Conservation (phyloP, 306 rosid genomes). For the Mucuna pruriens region DNA sequence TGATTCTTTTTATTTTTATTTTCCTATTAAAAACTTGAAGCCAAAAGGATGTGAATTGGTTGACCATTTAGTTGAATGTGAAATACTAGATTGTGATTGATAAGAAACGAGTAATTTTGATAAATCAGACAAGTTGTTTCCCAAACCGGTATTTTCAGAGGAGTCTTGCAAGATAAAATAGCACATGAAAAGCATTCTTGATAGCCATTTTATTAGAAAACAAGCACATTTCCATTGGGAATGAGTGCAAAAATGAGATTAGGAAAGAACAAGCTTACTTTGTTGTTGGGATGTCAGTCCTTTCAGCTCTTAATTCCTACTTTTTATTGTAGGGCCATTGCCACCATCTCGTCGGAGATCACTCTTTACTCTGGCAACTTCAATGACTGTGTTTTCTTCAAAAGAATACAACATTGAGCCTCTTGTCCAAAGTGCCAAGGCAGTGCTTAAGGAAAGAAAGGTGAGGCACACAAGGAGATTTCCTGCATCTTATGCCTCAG, state of each 20-base stretch:
- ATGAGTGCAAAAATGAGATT: not conserved
- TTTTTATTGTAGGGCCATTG: conserved; percentile 64
- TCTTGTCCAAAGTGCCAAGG: conserved; percentile 59
- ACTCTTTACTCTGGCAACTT: conserved; percentile 76
- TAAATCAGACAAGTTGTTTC: conserved; percentile 18
- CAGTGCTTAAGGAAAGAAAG: conserved; percentile 58
- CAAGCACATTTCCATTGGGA: conserved; percentile 20
- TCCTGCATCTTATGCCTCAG: conserved; percentile 33
- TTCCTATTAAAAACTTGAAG: not conserved
- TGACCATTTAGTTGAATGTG: not conserved
- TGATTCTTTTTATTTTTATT: not conserved
- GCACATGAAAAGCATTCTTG: conserved; percentile 2
- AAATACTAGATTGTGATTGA: conserved; percentile 13
- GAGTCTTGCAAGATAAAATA: conserved; percentile 9
- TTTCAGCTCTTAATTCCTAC: conserved; percentile 38
- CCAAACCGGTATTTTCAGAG: conserved; percentile 5
- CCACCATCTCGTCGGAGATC: conserved; percentile 91
- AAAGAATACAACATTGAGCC: conserved; percentile 67
- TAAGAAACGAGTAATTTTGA: conserved; percentile 21
- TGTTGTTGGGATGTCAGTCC: conserved; percentile 23
- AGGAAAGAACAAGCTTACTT: conserved; percentile 22
- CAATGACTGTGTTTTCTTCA: conserved; percentile 86
- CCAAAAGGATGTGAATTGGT: conserved; percentile 12
- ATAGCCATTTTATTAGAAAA: conserved; percentile 16
- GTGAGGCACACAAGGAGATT: conserved; percentile 45